Percentiles rank a stretch among this genome's conserved stretches.
Evolutionary conservation across 495 filamentous ascomycete species (phyloP).

Genomic region (Tuber magnatum): DNA sequence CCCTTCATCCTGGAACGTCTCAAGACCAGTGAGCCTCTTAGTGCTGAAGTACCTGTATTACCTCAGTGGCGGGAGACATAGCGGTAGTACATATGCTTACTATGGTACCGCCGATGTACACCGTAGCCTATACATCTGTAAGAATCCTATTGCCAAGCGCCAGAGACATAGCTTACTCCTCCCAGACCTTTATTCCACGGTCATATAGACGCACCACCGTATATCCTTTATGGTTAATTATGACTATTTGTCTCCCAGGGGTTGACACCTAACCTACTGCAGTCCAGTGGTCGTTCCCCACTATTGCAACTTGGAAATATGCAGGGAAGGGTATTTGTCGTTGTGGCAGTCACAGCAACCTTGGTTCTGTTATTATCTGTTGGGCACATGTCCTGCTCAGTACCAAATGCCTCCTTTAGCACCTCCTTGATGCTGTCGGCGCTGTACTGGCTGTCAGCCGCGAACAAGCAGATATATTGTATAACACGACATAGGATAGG

Average conservation of each 20-base stretch:
- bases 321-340: constrained; percentile 24
- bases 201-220: background rate
- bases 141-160: background rate
- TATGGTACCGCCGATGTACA: constrained; percentile 29
- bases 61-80: background rate
- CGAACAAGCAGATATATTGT: constrained; percentile 15
- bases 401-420: constrained; percentile 28
- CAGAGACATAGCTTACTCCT: constrained; percentile 19
- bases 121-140: constrained; percentile 20
- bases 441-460: constrained; percentile 27
- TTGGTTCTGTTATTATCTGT: background rate
- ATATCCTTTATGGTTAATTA: background rate
- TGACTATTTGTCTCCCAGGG: too few relatives aligned
- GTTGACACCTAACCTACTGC: background rate
- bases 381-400: background rate
- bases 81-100: background rate
- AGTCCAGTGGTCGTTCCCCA: constrained; percentile 8
- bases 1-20: constrained; percentile 44
- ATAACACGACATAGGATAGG: constrained; percentile 16
- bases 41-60: constrained; percentile 34
- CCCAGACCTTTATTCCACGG: constrained; percentile 16
- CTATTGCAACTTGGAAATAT: constrained; percentile 39
- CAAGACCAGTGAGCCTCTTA: constrained; percentile 39
- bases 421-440: constrained; percentile 21
- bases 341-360: constrained; percentile 31